Evolutionary conservation across 177 flowering plant species (phyloP), one percentile per base, ranked within the genome.

Genomic region (Vitis hybrid): DNA sequence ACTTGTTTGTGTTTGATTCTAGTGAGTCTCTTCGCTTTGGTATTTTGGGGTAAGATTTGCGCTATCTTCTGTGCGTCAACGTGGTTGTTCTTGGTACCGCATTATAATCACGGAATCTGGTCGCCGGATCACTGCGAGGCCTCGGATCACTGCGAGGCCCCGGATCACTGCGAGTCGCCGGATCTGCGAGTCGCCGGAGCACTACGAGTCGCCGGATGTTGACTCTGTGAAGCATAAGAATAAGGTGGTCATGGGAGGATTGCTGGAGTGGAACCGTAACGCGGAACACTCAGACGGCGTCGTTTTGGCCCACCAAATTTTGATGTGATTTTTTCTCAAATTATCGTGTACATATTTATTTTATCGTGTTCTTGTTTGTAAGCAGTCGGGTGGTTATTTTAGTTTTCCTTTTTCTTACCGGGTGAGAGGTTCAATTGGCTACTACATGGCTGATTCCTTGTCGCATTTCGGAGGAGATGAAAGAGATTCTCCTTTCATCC

Each of bases 21-120:
- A 10, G 14, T 81, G 10, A 73, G 67, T 30, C 72, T 83, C 21
- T 27, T 69, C 62, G 74, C 64, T 46, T 56, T 83, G 75, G 27
- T 83, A 4, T 30, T 77, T 2, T 83, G 83, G 75, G 84, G 84
- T 0, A 83, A 76, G 70, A 7, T 68, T 57, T 74, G 73, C 55
- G 82, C 82, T 3, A 74, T 83, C 2, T 24, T 77, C 4, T 79
- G 81, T 27, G 77, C 83, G 13, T 73, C 84, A 3, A 60, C 68
- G 1, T 81, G 78, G 75, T 64, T 83, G 7, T 78, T 62, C 52
- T 51, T 73, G 11, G 56, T 67, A 62, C 73, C 69, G 11, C 70
- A 57, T 21, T n/a, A 52, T 54, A 10, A 15, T 10, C 21, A n/a
- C 15, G 52, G 46, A 3, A 35, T 2, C 0, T 1, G n/a, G 3